These are phyloP conservation scores for Ophiocordyceps camponoti-leonardi DNA, from an alignment of 2,329 filamentous ascomycete species.

Conservation along the genomic window DNA sequence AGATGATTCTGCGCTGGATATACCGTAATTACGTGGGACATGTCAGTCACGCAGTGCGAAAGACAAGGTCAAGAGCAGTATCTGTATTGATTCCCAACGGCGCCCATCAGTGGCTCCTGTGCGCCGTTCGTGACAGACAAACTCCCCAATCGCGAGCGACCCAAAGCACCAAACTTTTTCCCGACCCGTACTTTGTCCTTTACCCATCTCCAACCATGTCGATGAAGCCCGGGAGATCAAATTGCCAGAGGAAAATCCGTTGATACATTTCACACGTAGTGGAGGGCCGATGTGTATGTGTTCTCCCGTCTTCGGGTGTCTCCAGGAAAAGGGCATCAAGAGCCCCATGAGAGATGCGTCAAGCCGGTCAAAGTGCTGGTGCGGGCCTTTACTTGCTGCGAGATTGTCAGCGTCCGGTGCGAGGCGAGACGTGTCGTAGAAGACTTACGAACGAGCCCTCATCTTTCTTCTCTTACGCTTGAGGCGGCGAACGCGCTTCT, in stretches of 20 bases:
- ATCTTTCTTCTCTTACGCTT: constrained; percentile 99
- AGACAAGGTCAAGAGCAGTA: background rate
- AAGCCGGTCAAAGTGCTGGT: constrained; percentile 34
- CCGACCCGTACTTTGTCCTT: constrained; percentile 15
- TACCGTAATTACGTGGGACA: too few relatives aligned
- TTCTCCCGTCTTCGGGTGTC: background rate
- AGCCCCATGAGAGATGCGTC: constrained; percentile 21
- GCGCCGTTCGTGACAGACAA: constrained; percentile 11
- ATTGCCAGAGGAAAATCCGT: background rate
- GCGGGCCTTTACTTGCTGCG: constrained; percentile 50
- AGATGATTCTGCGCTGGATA: too few relatives aligned
- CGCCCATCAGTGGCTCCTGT: constrained; percentile 7
- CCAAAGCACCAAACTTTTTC: constrained; percentile 11
- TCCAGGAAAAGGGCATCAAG: background rate
- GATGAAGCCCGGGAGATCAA: constrained; percentile 4
- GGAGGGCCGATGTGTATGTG: background rate
- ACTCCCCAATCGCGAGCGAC: constrained; percentile 8
- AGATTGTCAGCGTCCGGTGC: constrained; percentile 14
- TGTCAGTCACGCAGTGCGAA: too few relatives aligned
- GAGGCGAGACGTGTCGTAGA: background rate
- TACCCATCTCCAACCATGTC: constrained; percentile 12
- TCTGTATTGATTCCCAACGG: constrained; percentile 5
- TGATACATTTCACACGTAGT: background rate
- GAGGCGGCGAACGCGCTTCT: constrained; percentile 98
- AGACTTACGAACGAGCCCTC: constrained; percentile 80